Conservation (phyloP, 331 rosid species). For the Quercus lobata region DNA sequence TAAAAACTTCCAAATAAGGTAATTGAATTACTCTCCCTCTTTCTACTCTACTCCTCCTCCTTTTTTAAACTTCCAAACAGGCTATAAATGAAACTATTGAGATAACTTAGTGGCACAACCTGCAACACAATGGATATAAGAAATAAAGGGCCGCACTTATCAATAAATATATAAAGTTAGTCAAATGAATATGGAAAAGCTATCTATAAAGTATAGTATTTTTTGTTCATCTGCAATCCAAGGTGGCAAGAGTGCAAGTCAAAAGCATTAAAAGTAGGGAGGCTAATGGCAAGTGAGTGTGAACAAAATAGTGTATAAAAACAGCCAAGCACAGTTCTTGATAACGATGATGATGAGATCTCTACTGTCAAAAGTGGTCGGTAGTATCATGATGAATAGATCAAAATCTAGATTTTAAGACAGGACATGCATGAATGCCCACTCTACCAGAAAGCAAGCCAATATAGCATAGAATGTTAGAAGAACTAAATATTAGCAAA, state of each 20-base stretch:
- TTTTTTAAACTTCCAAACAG: too few species aligned
- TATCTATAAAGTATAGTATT: background rate
- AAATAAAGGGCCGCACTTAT: background rate
- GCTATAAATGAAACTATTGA: background rate
- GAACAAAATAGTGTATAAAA: constrained; percentile 6
- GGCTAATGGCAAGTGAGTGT: constrained; percentile 4
- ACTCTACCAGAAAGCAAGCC: background rate
- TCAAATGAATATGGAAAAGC: background rate
- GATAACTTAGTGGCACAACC: background rate
- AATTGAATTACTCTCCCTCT: too few species aligned
- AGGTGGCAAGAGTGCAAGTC: background rate
- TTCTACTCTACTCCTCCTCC: too few species aligned
- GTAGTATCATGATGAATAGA: background rate
- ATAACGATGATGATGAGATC: background rate
- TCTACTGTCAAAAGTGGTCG: background rate
- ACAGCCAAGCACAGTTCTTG: constrained; percentile 1
- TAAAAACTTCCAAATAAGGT: too few species aligned
- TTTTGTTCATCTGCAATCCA: constrained; percentile 2
- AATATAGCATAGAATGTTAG: background rate
- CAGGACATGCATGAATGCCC: background rate
- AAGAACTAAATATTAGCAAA: background rate
- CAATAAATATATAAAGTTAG: too few species aligned
- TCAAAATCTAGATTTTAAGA: background rate
- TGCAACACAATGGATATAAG: background rate
- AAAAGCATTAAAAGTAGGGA: constrained; percentile 3